These are phyloP conservation scores for Lepraria neglecta DNA, from an alignment of 495 filamentous ascomycete species.

Conservation along the genomic window DNA sequence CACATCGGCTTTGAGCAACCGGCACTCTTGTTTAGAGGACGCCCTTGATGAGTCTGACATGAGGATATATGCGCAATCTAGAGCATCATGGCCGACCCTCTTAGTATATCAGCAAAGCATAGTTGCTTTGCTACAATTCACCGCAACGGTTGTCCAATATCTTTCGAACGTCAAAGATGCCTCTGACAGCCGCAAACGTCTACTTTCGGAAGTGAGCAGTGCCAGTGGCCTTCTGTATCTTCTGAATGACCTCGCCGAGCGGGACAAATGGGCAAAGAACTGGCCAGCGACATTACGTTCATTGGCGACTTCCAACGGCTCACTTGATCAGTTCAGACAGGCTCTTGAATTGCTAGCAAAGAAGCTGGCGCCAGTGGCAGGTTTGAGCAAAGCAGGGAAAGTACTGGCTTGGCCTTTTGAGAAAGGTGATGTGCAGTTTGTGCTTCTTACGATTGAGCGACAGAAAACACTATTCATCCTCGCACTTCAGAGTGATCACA, in stretches of 20 bases:
- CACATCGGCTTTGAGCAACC: too few relatives aligned
- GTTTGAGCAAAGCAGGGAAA: not conserved
- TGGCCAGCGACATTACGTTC: not conserved
- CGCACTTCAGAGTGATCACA: constrained; percentile 9
- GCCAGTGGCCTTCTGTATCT: not conserved
- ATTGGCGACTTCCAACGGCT: constrained; percentile 10
- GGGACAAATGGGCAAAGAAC: not conserved
- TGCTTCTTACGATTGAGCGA: constrained; percentile 15
- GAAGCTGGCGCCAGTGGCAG: not conserved
- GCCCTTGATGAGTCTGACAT: too few relatives aligned
- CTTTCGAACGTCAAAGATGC: constrained; percentile 7
- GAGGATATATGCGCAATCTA: too few relatives aligned
- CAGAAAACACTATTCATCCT: constrained; percentile 19
- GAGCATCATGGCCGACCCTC: not conserved
- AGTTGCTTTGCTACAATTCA: constrained; percentile 11
- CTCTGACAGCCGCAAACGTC: constrained; percentile 9
- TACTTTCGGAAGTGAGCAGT: not conserved
- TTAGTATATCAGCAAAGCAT: constrained; percentile 14
- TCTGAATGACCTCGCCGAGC: constrained; percentile 3
- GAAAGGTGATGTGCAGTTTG: constrained; percentile 10
- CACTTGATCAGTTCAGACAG: constrained; percentile 12
- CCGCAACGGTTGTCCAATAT: constrained; percentile 2
- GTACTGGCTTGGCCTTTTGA: constrained; percentile 17
- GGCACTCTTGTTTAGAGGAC: too few relatives aligned
- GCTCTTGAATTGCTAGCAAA: constrained; percentile 13